Conservation (phyloP, 352 stramenopile genomes). For the Bremia lactucae region DNA sequence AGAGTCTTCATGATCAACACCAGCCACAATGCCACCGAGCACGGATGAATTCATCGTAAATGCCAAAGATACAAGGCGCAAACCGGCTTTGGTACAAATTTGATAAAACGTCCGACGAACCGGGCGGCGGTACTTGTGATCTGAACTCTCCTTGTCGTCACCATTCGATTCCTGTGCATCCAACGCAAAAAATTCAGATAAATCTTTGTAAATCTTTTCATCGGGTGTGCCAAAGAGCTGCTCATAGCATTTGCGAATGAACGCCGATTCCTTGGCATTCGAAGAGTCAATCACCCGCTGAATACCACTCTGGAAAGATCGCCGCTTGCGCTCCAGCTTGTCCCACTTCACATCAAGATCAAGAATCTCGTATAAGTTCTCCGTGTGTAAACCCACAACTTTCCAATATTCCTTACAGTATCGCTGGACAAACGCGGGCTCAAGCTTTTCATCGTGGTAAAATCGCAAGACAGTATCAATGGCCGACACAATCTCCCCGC, state of each 20-base stretch:
- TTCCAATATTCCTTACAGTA: conserved; percentile 89
- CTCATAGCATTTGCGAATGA: conserved; percentile 78
- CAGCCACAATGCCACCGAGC: conserved; percentile 63
- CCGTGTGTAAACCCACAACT: conserved; percentile 63
- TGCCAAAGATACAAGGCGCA: conserved; percentile 51
- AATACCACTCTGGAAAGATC: conserved; percentile 61
- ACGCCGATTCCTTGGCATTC: conserved; percentile 60
- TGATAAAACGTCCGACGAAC: conserved; percentile 82
- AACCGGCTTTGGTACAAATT: conserved; percentile 77
- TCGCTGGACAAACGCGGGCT: conserved; percentile 81
- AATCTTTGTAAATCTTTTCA: conserved; percentile 79
- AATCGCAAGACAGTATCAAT: conserved; percentile 84
- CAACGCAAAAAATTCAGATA: conserved; percentile 78
- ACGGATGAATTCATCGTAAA: conserved; percentile 85
- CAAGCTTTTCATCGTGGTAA: conserved; percentile 84
- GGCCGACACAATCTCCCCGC: conserved; percentile 77
- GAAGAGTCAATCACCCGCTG: conserved; percentile 56
- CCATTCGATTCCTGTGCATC: conserved; percentile 48
- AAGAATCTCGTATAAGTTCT: conserved; percentile 79
- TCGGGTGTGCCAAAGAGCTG: conserved; percentile 56
- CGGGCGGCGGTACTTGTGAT: conserved; percentile 65
- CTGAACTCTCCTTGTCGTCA: conserved; percentile 35
- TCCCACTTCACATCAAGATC: conserved; percentile 85
- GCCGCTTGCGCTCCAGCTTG: conserved; percentile 76
- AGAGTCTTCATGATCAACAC: conserved; percentile 55